Percentiles rank a stretch among this genome's conserved stretches.
phyloP scores from a whole-genome alignment of 2,329 filamentous ascomycete genomes.

The Aspergillus fijiensis region DNA sequence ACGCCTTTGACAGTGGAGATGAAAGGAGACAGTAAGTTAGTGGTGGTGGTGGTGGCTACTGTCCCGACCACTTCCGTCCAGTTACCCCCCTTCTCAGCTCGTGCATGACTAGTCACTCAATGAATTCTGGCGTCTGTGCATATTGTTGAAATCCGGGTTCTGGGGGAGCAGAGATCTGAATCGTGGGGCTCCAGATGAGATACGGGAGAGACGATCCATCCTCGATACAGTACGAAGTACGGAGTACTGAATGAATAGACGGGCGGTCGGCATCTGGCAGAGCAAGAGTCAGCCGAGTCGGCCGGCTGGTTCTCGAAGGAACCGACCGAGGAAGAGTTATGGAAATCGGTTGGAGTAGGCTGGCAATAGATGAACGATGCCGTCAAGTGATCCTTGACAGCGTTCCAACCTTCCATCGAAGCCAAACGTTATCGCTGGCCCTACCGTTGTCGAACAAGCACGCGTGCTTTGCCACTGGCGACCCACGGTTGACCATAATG shows the following conservation, averaged over 20 bases:
- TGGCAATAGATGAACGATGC: neutral
- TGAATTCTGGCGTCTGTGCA: neutral
- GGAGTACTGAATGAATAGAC: neutral
- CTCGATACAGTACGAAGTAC: neutral
- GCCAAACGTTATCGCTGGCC: neutral
- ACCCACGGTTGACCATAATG: neutral
- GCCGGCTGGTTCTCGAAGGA: neutral
- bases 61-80: neutral
- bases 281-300: too few relatives aligned
- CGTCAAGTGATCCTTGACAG: neutral
- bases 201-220: neutral
- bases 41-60: neutral
- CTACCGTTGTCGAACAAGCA: neutral
- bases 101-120: constrained; percentile 3
- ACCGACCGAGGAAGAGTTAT: neutral
- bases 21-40: neutral
- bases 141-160: neutral
- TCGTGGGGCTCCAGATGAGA: neutral
- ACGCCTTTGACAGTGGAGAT: constrained; percentile 2
- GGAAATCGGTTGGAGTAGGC: neutral
- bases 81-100: neutral
- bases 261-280: neutral
- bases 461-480: neutral
- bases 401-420: neutral
- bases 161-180: neutral